phyloP scores from a whole-genome alignment of 768 basidiomycete species.

The Mycena rebaudengoi region DNA sequence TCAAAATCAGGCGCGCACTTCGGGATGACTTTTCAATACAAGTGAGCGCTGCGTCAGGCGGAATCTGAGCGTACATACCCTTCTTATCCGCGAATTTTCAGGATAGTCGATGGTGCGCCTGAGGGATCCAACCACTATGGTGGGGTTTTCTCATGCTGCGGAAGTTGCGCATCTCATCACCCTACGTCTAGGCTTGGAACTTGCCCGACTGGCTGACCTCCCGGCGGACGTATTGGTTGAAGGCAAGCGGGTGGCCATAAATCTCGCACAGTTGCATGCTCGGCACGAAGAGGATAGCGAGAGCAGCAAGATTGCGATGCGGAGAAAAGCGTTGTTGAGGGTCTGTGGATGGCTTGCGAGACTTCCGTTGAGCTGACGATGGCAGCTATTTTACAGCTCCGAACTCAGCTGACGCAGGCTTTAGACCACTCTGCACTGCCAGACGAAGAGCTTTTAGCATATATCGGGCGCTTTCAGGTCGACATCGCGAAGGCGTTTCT shows the following conservation, averaged over 20 bases:
- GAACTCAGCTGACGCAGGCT: slow-evolving; percentile 78
- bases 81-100: slow-evolving; percentile 43
- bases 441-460: slow-evolving; percentile 70
- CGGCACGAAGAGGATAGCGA: slow-evolving; percentile 68
- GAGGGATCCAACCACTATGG: slow-evolving; percentile 79
- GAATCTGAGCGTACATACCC: too few relatives aligned
- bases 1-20: slow-evolving; percentile 63
- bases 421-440: slow-evolving; percentile 78
- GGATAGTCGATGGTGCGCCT: slow-evolving; percentile 77
- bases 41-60: slow-evolving; percentile 47
- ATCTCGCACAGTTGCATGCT: slow-evolving; percentile 65
- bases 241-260: slow-evolving; percentile 66
- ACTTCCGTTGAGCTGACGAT: background rate
- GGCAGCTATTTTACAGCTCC: slow-evolving; percentile 55
- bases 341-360: slow-evolving; percentile 45
- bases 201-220: slow-evolving; percentile 88
- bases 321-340: slow-evolving; percentile 74
- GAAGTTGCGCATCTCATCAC: background rate
- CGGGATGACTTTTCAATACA: slow-evolving; percentile 83
- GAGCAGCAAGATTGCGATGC: slow-evolving; percentile 62
- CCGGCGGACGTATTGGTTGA: slow-evolving; percentile 75
- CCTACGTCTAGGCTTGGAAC: slow-evolving; percentile 73
- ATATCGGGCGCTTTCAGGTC: slow-evolving; percentile 74
- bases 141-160: slow-evolving; percentile 34
- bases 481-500: slow-evolving; percentile 69